Conservation (phyloP, 495 filamentous ascomycete genomes). For the Neurospora sp. region DNA sequence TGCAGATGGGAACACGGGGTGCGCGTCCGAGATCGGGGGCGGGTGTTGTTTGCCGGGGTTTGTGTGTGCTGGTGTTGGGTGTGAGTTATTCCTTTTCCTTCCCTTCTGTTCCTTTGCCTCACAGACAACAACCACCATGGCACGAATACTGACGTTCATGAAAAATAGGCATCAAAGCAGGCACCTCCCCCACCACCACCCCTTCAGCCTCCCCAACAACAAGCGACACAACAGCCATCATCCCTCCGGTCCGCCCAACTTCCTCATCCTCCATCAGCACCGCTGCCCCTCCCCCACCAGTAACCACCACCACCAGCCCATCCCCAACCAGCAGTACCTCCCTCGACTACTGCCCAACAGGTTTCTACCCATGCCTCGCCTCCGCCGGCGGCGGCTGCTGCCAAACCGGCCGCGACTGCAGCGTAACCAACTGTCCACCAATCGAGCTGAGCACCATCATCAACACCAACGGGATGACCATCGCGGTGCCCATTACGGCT, state of each 20-base stretch:
- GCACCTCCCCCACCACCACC: constrained; percentile 11
- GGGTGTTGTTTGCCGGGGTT: constrained; percentile 84
- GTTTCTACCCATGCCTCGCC: constrained; percentile 46
- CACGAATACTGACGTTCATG: constrained; percentile 23
- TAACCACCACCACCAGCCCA: too few relatives aligned
- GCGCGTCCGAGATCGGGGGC: constrained; percentile 59
- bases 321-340: too few relatives aligned
- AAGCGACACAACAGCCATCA: constrained; percentile 15
- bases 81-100: constrained; percentile 40
- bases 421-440: constrained; percentile 43
- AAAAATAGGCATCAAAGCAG: constrained; percentile 23
- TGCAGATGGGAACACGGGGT: constrained; percentile 52
- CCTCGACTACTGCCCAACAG: constrained; percentile 40
- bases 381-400: constrained; percentile 48
- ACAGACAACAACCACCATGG: constrained; percentile 9
- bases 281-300: neutral
- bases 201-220: constrained; percentile 11
- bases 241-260: constrained; percentile 30
- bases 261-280: constrained; percentile 20
- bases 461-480: constrained; percentile 49
- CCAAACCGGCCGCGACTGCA: constrained; percentile 73
- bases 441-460: constrained; percentile 49
- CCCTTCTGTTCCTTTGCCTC: constrained; percentile 7
- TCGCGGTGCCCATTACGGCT: constrained; percentile 50
- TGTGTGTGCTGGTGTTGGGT: constrained; percentile 69